These are phyloP conservation scores for Aspergillus spinulosporus DNA, from an alignment of 2,329 filamentous ascomycete species.

Conservation along the genomic window DNA sequence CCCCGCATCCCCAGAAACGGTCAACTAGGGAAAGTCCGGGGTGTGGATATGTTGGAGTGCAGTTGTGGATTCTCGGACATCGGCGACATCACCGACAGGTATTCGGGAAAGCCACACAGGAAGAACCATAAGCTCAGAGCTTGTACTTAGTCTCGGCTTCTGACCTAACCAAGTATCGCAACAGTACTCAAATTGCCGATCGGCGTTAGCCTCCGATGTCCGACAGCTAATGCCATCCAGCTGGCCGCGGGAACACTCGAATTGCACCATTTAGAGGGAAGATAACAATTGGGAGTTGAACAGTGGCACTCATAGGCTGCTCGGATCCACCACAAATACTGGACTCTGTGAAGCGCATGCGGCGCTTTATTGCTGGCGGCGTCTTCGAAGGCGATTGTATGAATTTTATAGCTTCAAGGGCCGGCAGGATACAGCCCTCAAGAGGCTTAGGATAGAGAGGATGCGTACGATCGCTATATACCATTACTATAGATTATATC, in stretches of 20 bases:
- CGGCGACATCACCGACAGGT: too few species aligned
- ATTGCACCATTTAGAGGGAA: not conserved
- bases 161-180: not conserved
- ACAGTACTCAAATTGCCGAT: not conserved
- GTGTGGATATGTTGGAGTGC: not conserved
- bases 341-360: too few species aligned
- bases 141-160: not conserved
- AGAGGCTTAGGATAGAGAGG: too few species aligned
- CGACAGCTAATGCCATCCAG: not conserved
- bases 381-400: too few species aligned
- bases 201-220: not conserved
- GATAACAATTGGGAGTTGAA: not conserved
- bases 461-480: too few species aligned
- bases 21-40: not conserved
- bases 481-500: too few species aligned
- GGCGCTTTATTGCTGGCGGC: not conserved
- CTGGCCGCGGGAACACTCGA: not conserved
- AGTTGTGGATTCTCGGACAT: not conserved
- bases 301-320: too few species aligned
- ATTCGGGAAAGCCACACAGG: too few species aligned
- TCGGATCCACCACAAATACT: too few species aligned
- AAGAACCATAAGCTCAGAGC: not conserved
- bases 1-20: slow-evolving; percentile 1
- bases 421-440: too few species aligned
- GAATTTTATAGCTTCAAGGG: too few species aligned